Base-by-base conservation (phyloP, 108 stramenopile species). In the Phaeodactylum tricornutum region DNA sequence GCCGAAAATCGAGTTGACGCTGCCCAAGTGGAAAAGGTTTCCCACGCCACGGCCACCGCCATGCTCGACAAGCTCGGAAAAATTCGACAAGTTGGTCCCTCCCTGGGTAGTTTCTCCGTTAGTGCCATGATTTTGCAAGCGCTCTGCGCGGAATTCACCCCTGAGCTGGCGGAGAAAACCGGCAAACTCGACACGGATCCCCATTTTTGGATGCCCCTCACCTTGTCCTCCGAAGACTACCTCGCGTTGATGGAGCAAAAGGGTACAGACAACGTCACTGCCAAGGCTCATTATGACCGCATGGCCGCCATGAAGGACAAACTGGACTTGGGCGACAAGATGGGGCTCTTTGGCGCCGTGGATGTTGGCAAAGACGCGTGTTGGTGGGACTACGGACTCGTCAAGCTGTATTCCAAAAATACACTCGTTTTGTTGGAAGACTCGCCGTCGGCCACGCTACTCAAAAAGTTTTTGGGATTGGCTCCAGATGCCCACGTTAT, bases 381-480 rank as follows among this genome's bases (percentile, higher is more conserved):
- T 53, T 97, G 96, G 96, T 96, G 95, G 97, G 97, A 98, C 69
- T 98, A 98, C 59, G 97, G 97, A 14, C 93, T 84, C 58, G 74
- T 98, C 36, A 85, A 92, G 61, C 77, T 98, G 19, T 98, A 96
- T 54, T 78, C 76, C 43, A 73, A 69, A 39, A 98, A 98, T 71
- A 76, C 89, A 36, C 44, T 75, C 11, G 70, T 92, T 31, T 46
- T 98, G 22, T 49, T 83, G 43, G 78, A 86, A 2, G 74, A 84
- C 27, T 54, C 77, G 25, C 73, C 67, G 9, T 92, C 93, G 67
- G 84, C 83, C 15, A 62, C 66, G 16, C 62, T 93, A 30, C 57
- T 92, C 28, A 72, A 88, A 24, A 66, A 68, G 45, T 95, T 97
- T 63, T 71, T 97, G 46, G 80, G 85, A 28, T 63, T 90, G 19